phyloP scores from a whole-genome alignment of 345 rosid genomes.

The Lumnitzera racemosa region DNA sequence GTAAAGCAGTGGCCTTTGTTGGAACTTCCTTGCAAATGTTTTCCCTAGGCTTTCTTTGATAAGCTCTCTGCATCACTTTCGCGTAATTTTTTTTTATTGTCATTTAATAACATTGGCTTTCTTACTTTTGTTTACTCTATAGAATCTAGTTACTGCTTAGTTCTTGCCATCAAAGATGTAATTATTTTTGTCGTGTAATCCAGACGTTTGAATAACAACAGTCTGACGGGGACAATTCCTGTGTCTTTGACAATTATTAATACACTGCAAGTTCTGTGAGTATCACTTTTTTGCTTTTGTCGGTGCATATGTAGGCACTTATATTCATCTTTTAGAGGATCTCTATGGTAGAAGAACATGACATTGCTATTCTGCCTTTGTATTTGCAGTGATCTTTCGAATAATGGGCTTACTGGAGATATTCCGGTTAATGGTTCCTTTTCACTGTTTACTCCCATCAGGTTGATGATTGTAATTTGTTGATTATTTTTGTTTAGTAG shows the following conservation, averaged over 20 bases:
- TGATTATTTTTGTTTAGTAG: slow-evolving; percentile 11
- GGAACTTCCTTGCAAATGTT: too few relatives aligned
- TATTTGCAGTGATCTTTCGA: slow-evolving; percentile 73
- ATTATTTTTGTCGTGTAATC: slow-evolving; percentile 13
- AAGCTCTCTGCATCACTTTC: too few relatives aligned
- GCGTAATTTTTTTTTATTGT: too few relatives aligned
- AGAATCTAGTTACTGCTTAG: too few relatives aligned
- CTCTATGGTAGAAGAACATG: too few relatives aligned
- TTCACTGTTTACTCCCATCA: slow-evolving; percentile 60
- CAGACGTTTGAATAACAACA: slow-evolving; percentile 82
- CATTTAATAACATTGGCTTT: too few relatives aligned
- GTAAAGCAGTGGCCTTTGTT: too few relatives aligned
- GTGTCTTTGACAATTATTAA: slow-evolving; percentile 29
- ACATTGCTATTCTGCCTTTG: slow-evolving; percentile 8
- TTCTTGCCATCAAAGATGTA: slow-evolving; percentile 1
- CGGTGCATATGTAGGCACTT: too few relatives aligned
- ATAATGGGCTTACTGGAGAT: slow-evolving; percentile 54
- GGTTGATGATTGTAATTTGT: slow-evolving; percentile 29
- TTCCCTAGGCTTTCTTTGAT: too few relatives aligned
- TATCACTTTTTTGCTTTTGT: not conserved
- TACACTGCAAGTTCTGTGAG: slow-evolving; percentile 75
- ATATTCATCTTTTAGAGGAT: too few relatives aligned
- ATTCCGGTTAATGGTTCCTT: slow-evolving; percentile 80
- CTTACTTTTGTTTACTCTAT: too few relatives aligned
- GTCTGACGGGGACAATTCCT: slow-evolving; percentile 54